phyloP scores from a whole-genome alignment of 495 filamentous ascomycete species.

The Hypoxylon trugodes region DNA sequence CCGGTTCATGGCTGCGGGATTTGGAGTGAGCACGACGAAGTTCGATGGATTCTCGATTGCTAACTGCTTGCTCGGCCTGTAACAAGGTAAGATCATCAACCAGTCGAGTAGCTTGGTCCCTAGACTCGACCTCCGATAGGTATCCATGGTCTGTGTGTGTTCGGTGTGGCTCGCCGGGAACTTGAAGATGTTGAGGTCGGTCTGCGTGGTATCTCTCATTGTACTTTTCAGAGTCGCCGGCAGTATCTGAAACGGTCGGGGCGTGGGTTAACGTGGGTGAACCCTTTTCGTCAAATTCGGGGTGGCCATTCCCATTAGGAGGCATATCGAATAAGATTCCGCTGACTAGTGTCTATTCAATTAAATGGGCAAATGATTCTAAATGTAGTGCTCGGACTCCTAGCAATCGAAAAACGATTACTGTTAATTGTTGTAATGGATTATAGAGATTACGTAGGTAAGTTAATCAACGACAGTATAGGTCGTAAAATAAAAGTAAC shows the following conservation, averaged over 20 bases:
- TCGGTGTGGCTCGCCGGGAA: conserved; percentile 22
- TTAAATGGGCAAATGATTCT: background rate
- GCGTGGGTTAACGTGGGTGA: conserved; percentile 36
- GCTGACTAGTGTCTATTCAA: background rate
- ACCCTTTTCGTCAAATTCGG: conserved; percentile 38
- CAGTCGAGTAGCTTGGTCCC: conserved; percentile 74
- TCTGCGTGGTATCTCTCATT: conserved; percentile 33
- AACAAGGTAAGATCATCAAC: conserved; percentile 87
- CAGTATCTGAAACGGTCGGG: conserved; percentile 39
- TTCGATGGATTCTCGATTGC: conserved; percentile 58
- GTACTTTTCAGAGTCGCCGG: conserved; percentile 32
- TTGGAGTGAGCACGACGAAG: conserved; percentile 48
- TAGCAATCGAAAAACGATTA: background rate
- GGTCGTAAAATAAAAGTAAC: conserved; percentile 13
- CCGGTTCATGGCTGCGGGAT: conserved; percentile 50
- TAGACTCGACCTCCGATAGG: conserved; percentile 38
- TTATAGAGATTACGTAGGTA: background rate
- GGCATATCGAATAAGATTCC: conserved; percentile 28
- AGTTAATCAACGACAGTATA: background rate
- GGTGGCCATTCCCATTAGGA: conserved; percentile 2
- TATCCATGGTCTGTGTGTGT: conserved; percentile 11
- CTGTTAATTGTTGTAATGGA: background rate
- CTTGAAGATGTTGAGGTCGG: conserved; percentile 30
- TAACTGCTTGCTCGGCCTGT: conserved; percentile 79
- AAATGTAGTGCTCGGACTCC: background rate